Base-by-base conservation (phyloP, 306 rosid genomes). In the Adenanthera pavonina region DNA sequence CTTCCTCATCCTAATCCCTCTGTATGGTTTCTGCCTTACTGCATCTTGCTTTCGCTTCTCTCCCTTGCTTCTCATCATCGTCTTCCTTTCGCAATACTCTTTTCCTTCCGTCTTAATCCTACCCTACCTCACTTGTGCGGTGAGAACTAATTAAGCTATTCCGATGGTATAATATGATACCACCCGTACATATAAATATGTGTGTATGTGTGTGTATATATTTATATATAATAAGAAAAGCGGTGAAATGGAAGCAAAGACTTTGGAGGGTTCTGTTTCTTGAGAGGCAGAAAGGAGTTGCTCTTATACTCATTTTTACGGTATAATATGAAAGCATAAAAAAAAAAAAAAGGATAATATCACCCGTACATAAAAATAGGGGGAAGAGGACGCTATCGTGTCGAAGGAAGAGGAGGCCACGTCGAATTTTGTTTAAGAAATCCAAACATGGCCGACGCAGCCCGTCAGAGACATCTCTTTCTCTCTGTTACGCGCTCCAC, bases 1-100 rank as follows among this genome's bases (percentile, higher is more conserved):
- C 98, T 95, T 95, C 80, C 99, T 90, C 99, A 95, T 95, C 97
- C 99, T 71, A 65, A 95, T 95, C 7, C 99, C 99, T 80, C 96
- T 84, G 79, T 93, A 95, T 0, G 89, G 96, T 82, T 90, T 93
- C 62, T 84, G 94, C 75, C 53, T 85, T 69, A 87, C 72, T 5
- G 62, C 84, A 20, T 78, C 83, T 43, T 69, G 80, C 80, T 89
- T 85, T 80, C 88, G 13, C 85, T 81, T 87, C 66, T 80, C 88
- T 10, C 83, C 34, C 57, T 61, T 60, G 67, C 7, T 60, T 12
- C 40, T 60, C 67, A 60, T 60, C 40, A 4, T 11, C 61, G 49
- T 0, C 33, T 57, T 38, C 36, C 83, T 43, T 67, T 84, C 25
- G 69, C 87, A 85, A 80, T 82, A 78, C 47, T 88, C 85, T 62